These are phyloP conservation scores for Oryza meyeriana DNA, from an alignment of 176 grass and related monocot species.

Conservation along the genomic window DNA sequence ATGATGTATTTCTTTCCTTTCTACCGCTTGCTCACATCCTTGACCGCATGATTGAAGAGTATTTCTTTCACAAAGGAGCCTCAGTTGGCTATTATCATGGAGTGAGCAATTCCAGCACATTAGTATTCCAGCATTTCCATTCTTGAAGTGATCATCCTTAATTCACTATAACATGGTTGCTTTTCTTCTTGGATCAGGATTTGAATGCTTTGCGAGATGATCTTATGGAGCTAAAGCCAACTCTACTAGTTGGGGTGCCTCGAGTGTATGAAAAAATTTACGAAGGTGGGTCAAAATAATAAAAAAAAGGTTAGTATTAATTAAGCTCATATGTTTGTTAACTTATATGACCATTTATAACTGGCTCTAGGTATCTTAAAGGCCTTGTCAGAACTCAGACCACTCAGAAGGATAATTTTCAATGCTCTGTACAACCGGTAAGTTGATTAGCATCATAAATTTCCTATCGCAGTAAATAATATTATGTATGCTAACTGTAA, in stretches of 20 bases:
- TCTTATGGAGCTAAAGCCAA: constrained; percentile 88
- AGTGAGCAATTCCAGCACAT: constrained; percentile 51
- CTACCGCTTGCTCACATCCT: constrained; percentile 98
- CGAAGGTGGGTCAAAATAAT: constrained; percentile 60
- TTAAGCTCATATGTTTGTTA: neutral
- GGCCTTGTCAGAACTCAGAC: constrained; percentile 76
- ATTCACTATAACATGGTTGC: neutral
- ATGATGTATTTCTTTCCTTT: constrained; percentile 97
- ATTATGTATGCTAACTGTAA: constrained; percentile 21
- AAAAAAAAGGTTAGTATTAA: constrained; percentile 6
- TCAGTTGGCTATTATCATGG: constrained; percentile 97
- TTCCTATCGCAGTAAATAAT: constrained; percentile 25
- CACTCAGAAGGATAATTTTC: constrained; percentile 92
- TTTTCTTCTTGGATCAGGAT: constrained; percentile 48
- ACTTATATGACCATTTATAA: constrained; percentile 26
- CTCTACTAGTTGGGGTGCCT: constrained; percentile 89
- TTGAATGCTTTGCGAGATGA: constrained; percentile 89
- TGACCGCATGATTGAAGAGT: constrained; percentile 94
- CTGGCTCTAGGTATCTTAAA: constrained; percentile 72
- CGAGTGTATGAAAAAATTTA: constrained; percentile 92
- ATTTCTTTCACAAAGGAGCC: constrained; percentile 91
- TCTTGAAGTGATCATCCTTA: neutral
- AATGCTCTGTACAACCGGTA: constrained; percentile 94
- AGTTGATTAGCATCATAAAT: constrained; percentile 37
- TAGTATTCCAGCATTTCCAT: constrained; percentile 5